These are phyloP conservation scores for Pleurotus salmoneostramineus DNA, from an alignment of 768 basidiomycete species.

Conservation along the genomic window DNA sequence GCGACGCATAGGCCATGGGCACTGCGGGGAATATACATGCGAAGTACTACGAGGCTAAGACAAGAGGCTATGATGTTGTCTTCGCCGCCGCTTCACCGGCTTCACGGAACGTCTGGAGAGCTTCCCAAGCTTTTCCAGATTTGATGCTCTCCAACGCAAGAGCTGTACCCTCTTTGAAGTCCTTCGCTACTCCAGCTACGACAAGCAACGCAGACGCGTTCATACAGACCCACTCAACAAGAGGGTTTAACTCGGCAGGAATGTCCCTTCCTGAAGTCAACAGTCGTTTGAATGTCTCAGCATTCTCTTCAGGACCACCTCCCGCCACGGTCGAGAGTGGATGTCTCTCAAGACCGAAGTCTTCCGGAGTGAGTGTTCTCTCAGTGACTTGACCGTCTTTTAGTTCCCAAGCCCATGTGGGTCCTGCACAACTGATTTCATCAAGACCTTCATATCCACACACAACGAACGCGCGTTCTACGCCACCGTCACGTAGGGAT, in stretches of 20 bases:
- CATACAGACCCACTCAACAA: constrained; percentile 84
- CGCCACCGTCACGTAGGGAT: constrained; percentile 68
- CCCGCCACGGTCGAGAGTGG: constrained; percentile 69
- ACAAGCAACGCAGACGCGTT: constrained; percentile 89
- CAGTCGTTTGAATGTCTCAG: constrained; percentile 62
- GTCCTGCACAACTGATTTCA: constrained; percentile 93
- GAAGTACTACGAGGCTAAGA: too few relatives aligned
- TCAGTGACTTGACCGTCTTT: constrained; percentile 63
- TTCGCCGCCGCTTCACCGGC: constrained; percentile 29
- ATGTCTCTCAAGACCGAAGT: constrained; percentile 76
- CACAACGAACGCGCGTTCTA: constrained; percentile 85
- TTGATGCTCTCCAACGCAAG: constrained; percentile 60
- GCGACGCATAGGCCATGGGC: too few relatives aligned
- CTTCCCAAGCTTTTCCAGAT: constrained; percentile 58
- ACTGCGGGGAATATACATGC: too few relatives aligned
- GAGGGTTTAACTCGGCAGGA: constrained; percentile 54
- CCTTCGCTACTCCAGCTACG: constrained; percentile 70
- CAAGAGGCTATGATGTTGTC: background rate
- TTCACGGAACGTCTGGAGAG: constrained; percentile 47
- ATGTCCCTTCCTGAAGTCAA: constrained; percentile 54
- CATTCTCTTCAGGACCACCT: constrained; percentile 77
- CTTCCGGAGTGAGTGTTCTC: constrained; percentile 56
- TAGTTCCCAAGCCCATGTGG: constrained; percentile 83
- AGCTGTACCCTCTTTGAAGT: constrained; percentile 67
- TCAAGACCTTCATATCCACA: constrained; percentile 91